Conservation (phyloP, 306 rosid species). For the Prunus davidiana region DNA sequence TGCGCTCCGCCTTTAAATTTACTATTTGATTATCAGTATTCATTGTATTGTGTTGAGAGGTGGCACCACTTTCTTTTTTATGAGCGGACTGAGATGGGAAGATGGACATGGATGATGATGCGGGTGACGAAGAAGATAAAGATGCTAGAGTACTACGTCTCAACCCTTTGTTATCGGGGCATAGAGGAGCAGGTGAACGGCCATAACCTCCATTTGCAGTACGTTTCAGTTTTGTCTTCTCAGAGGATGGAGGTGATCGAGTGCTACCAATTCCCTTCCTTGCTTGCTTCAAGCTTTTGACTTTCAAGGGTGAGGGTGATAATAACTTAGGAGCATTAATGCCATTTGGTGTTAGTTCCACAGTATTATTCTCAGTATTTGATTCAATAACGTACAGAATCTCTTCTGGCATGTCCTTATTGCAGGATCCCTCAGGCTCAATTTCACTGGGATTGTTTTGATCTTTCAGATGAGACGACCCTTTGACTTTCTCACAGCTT, state of each 20-base stretch:
- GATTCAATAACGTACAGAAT: slow-evolving; percentile 40
- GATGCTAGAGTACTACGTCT: slow-evolving; percentile 24
- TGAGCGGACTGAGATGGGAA: slow-evolving; percentile 22
- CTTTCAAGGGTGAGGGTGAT: slow-evolving; percentile 23
- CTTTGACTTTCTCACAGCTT: slow-evolving; percentile 20
- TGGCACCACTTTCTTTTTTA: slow-evolving; percentile 30
- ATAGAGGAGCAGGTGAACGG: slow-evolving; percentile 8
- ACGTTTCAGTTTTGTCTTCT: slow-evolving; percentile 33
- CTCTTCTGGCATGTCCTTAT: slow-evolving; percentile 40
- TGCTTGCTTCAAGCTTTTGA: slow-evolving; percentile 33
- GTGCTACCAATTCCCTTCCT: slow-evolving; percentile 24
- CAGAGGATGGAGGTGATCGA: slow-evolving; percentile 31
- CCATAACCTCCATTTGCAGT: slow-evolving; percentile 23
- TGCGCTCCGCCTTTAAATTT: slow-evolving; percentile 30
- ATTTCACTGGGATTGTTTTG: slow-evolving; percentile 17
- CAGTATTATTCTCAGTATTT: slow-evolving; percentile 28
- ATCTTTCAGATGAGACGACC: slow-evolving; percentile 18
- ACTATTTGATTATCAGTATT: not conserved
- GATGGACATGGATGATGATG: slow-evolving; percentile 25
- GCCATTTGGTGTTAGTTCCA: slow-evolving; percentile 26
- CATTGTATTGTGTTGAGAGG: slow-evolving; percentile 22
- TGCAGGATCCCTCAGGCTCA: slow-evolving; percentile 26
- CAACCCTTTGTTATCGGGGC: slow-evolving; percentile 32
- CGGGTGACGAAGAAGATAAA: slow-evolving; percentile 14
- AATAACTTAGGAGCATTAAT: slow-evolving; percentile 19